Evolutionary conservation across 176 grass and related monocot genomes (phyloP), one percentile per base, ranked within the genome.

Genomic region (Raddia distichophylla): DNA sequence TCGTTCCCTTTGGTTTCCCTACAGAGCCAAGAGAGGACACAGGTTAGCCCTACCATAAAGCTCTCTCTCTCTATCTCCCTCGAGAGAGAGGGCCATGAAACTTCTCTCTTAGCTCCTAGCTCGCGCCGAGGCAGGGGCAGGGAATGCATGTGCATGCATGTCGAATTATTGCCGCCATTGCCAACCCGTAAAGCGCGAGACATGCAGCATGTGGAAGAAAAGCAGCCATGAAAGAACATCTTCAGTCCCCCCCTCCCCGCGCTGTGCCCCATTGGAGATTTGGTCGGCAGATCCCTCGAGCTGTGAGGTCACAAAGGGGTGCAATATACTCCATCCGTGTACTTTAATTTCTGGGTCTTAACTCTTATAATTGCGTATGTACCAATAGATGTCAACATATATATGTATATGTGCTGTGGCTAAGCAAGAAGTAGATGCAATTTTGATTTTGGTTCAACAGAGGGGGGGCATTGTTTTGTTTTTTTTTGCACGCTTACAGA

Each of bases 31-130:
- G 2, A 15, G 32, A 15, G 32, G 5, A 68, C 83, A 78, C 83
- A 90, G 53, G 70, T 45, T n/a, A 83, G 88, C 74, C 83, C 88
- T 83, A 83, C 83, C 73, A 90, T 90, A 90, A 90, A 90, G 88
- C 74, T 77, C 79, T 78, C 40, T 18, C 50, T 37, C n/a, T n/a
- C n/a, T n/a, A n/a, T n/a, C n/a, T n/a, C n/a, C n/a, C n/a, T n/a
- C n/a, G n/a, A 42, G 76, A 2, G 33, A 14, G 18, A 37, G 42
- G 18, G 46, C 37, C 60, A 82, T 82, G 83, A 82, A 86, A 83
- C 83, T 83, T 76, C 62, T 16, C 9, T 11, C 32, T 8, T 22
- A 35, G 22, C 78, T 68, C 81, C 7, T n/a, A 45, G 37, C 37
- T 40, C 37, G 37, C 37, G 2, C 4, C 37, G 37, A 40, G 37